Evolutionary conservation across 108 stramenopile species (phyloP).

Genomic region (Aurantiochytrium sp.): DNA sequence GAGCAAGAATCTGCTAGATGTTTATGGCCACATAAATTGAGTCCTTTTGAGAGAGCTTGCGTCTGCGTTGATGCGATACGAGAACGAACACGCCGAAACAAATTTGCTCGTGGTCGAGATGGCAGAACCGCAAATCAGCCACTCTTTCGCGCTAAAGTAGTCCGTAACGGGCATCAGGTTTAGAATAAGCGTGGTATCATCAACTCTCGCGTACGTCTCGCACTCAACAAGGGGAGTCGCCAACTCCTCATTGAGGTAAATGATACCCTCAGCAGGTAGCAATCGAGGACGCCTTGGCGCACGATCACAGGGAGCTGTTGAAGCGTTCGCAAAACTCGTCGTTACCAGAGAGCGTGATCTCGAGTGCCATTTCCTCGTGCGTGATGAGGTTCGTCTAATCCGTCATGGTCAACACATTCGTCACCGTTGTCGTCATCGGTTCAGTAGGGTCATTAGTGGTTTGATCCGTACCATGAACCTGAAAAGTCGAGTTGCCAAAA

Average conservation of each 20-base stretch:
- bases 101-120: no score
- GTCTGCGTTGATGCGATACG: no score
- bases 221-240: not conserved
- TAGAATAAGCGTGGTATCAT: no score
- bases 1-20: no score
- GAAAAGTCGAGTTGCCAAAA: not conserved
- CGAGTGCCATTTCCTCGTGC: not conserved
- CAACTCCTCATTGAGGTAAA: not conserved
- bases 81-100: no score
- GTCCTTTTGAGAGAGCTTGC: no score
- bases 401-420: not conserved
- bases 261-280: not conserved
- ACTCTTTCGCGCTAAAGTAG: no score
- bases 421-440: not conserved
- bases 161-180: no score
- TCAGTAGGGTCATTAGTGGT: not conserved
- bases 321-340: not conserved
- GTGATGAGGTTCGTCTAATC: not conserved
- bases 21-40: no score
- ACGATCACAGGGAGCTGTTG: not conserved
- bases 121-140: no score
- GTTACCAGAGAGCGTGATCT: not conserved
- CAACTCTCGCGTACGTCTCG: not conserved
- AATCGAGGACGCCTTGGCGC: not conserved
- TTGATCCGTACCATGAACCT: not conserved